A percentile compares a stretch with the other conserved stretches of the same genome.
phyloP scores from a whole-genome alignment of 1,284 basidiomycete genomes.

The Veloporphyrellus conicus region DNA sequence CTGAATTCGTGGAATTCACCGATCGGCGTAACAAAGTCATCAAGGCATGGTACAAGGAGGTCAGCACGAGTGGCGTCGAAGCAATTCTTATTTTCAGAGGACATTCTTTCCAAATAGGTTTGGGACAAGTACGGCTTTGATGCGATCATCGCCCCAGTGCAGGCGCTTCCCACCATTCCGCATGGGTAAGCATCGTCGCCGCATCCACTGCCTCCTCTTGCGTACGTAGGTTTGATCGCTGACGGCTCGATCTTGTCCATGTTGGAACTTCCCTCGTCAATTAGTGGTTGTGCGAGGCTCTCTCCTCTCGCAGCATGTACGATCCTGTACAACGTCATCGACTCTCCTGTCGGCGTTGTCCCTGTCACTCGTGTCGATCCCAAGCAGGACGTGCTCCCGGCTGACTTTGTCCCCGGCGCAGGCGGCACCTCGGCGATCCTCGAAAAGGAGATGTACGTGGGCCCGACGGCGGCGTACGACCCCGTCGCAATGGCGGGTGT shows the following conservation, averaged over 20 bases:
- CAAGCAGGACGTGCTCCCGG: constrained; percentile 53
- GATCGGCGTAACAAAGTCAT: constrained; percentile 51
- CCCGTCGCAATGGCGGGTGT: constrained; percentile 71
- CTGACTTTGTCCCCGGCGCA: constrained; percentile 51
- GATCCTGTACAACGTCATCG: constrained; percentile 69
- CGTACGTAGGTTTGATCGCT: background rate
- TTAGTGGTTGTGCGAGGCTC: constrained; percentile 50
- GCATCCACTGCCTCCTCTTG: background rate
- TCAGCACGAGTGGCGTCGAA: constrained; percentile 27
- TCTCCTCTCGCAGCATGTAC: constrained; percentile 51
- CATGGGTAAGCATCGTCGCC: constrained; percentile 50
- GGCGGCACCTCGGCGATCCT: constrained; percentile 51
- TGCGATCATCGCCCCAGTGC: constrained; percentile 71
- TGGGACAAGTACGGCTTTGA: constrained; percentile 72
- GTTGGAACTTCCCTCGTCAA: background rate
- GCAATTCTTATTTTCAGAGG: background rate
- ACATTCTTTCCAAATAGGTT: constrained; percentile 35
- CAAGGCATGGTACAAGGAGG: constrained; percentile 55
- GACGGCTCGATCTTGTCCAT: background rate
- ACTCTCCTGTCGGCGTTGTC: constrained; percentile 71
- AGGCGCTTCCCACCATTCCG: constrained; percentile 67
- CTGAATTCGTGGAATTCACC: constrained; percentile 50
- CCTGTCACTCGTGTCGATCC: constrained; percentile 80
- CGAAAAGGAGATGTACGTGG: constrained; percentile 56
- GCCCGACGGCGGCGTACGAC: constrained; percentile 58